These are phyloP conservation scores for Chenopodium quinoa DNA, from an alignment of 148 eudicot species.

Conservation along the genomic window DNA sequence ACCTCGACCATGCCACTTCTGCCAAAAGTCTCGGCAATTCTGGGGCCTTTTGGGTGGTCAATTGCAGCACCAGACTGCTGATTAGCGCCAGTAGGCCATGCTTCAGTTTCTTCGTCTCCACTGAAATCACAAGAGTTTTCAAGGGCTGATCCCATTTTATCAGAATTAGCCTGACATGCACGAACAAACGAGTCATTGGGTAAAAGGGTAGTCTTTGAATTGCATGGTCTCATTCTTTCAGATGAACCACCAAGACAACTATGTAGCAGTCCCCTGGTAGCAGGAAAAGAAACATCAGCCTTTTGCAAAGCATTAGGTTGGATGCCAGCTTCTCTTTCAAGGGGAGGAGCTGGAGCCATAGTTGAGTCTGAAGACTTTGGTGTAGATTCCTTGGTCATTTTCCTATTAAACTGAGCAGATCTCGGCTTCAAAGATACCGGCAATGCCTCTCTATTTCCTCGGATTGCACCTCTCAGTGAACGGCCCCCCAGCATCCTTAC, in stretches of 20 bases:
- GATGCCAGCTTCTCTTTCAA: slow-evolving; percentile 26
- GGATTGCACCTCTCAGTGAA: slow-evolving; percentile 18
- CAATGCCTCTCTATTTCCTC: slow-evolving; percentile 14
- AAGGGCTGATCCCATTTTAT: slow-evolving; percentile 14
- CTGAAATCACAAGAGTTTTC: slow-evolving; percentile 25
- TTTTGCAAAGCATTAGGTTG: slow-evolving; percentile 18
- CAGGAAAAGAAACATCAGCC: slow-evolving; percentile 14
- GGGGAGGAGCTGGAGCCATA: slow-evolving; percentile 5
- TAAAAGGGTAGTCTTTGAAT: slow-evolving; percentile 27
- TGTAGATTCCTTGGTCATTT: slow-evolving; percentile 15
- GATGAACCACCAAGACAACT: slow-evolving; percentile 25
- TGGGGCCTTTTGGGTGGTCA: slow-evolving; percentile 17
- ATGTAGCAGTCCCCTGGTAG: slow-evolving; percentile 7
- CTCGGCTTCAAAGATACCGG: slow-evolving; percentile 15
- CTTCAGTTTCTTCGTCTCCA: slow-evolving; percentile 22
- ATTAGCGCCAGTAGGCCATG: slow-evolving; percentile 20
- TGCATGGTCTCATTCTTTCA: slow-evolving; percentile 29
- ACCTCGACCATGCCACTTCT: slow-evolving; percentile 28
- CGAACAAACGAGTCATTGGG: slow-evolving; percentile 21
- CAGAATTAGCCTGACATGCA: slow-evolving; percentile 22
- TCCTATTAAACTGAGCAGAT: slow-evolving; percentile 28
- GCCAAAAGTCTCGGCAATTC: slow-evolving; percentile 3
- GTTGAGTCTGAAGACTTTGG: slow-evolving; percentile 12
- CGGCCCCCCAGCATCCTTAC: slow-evolving; percentile 28
- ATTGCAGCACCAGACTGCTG: slow-evolving; percentile 15